Conservation (phyloP, 163 green algal genomes). For the Trebouxiophyceae sp. region DNA sequence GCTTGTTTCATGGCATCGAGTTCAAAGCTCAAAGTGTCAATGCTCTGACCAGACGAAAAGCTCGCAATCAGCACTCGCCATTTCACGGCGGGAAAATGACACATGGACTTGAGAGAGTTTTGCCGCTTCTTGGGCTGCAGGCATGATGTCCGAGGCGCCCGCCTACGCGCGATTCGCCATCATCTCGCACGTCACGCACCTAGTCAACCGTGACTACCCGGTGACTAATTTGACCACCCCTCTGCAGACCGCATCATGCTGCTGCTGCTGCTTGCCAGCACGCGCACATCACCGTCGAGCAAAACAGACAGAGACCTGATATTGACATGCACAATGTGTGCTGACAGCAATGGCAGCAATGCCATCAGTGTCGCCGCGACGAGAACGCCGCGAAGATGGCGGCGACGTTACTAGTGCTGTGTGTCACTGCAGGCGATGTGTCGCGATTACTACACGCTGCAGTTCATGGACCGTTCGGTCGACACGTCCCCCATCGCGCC, state of each 20-base stretch:
- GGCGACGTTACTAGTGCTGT: background rate
- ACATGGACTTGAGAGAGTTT: no score
- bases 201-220: slow-evolving; percentile 84
- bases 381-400: slow-evolving; percentile 3
- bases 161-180: slow-evolving; percentile 53
- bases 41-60: no score
- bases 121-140: no score
- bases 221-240: slow-evolving; percentile 1
- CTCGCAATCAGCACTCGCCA: no score
- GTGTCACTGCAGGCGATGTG: slow-evolving; percentile 50
- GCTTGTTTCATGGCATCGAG: no score
- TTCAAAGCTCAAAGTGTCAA: no score
- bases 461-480: slow-evolving; percentile 86
- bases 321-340: background rate
- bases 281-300: no score
- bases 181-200: slow-evolving; percentile 94
- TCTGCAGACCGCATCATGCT: background rate
- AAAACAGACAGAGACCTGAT: no score
- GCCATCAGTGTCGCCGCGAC: background rate
- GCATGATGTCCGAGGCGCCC: slow-evolving; percentile 93
- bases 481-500: slow-evolving; percentile 92
- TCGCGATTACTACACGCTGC: slow-evolving; percentile 53
- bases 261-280: no score
- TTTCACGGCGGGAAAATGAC: no score
- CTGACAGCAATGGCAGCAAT: background rate